Evolutionary conservation across 1,139 yeast genomes (phyloP).

Genomic region (Yamadazyma blattariae): DNA sequence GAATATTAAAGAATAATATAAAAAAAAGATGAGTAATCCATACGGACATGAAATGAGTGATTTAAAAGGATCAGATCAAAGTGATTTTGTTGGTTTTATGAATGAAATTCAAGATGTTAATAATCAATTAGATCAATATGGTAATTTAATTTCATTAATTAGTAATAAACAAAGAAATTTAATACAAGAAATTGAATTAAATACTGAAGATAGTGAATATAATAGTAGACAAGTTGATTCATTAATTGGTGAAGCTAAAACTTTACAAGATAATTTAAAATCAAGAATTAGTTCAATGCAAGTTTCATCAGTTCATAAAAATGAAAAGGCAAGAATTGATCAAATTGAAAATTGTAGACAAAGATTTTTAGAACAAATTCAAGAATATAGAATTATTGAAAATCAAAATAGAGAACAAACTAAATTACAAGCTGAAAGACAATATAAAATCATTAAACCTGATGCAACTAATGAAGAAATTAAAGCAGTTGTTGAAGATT

Average conservation of each 20-base stretch:
- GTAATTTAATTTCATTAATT: slow-evolving; percentile 70
- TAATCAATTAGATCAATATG: slow-evolving; percentile 76
- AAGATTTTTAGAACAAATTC: slow-evolving; percentile 81
- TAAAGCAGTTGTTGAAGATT: slow-evolving; percentile 78
- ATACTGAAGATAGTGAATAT: slow-evolving; percentile 72
- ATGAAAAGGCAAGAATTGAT: slow-evolving; percentile 76
- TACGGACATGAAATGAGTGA: slow-evolving; percentile 36
- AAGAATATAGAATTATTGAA: slow-evolving; percentile 83
- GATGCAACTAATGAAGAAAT: slow-evolving; percentile 87
- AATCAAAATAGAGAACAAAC: slow-evolving; percentile 83
- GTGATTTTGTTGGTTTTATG: slow-evolving; percentile 77
- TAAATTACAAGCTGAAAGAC: slow-evolving; percentile 87
- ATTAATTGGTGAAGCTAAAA: slow-evolving; percentile 74
- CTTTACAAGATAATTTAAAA: slow-evolving; percentile 74
- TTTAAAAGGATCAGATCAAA: slow-evolving; percentile 31
- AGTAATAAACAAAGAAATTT: slow-evolving; percentile 80
- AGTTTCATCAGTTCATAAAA: slow-evolving; percentile 56
- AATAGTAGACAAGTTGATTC: slow-evolving; percentile 75
- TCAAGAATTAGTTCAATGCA: slow-evolving; percentile 75
- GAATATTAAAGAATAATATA: no score
- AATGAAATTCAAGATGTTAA: slow-evolving; percentile 80
- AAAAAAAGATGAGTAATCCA: slow-evolving; percentile 26
- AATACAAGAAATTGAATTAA: slow-evolving; percentile 71
- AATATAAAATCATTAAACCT: slow-evolving; percentile 89
- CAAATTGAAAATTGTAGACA: slow-evolving; percentile 90